Evolutionary conservation across 2,329 filamentous ascomycete genomes (phyloP), one percentile per base, ranked within the genome.

Genomic region (Venturiaceae sp.): DNA sequence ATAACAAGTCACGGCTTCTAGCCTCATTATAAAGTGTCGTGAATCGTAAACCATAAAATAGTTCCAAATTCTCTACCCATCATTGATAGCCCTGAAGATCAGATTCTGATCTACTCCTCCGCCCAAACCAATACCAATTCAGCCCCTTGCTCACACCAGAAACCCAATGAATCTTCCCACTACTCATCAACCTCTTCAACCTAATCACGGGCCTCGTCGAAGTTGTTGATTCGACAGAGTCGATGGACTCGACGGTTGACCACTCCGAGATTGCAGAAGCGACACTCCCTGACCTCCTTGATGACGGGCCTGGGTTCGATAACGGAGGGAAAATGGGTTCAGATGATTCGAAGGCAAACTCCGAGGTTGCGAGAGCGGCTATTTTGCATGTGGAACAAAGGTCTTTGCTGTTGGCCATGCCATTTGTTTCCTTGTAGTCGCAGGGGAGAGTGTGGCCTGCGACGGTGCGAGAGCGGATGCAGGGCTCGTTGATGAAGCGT

Each of bases 401-500:
- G 19, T 39, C 60, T 11, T 52, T 39, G 19, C 32, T n/a, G 26
- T 61, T 61, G 6, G 47, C 33, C 34, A 55, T 56, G 2, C 60
- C 60, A 14, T 60, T 46, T 9, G 33, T 21, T 21, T 59, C 60
- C 26, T 41, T 41, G n/a, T 54, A 36, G 30, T 32, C 37, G 33
- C 60, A 59, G 36, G 21, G 32, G 30, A 54, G 26, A n/a, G 19
- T 55, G 13, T 57, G 34, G 8, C 60, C 57, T 23, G 28, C 32
- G 14, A 6, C 14, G n/a, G 26, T 50, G 16, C 53, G 57, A 28
- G 68, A 67, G 16, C 68, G 65, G 44, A 65, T 65, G 59, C 69
- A 71, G 26, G 66, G 68, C 32, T 66, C 64, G 47, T 62, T 63
- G 55, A 64, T 53, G 54, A 69, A 64, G n/a, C 64, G 61, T 21